Evolutionary conservation across 306 rosid genomes (phyloP).

Genomic region (Cercis canadensis): DNA sequence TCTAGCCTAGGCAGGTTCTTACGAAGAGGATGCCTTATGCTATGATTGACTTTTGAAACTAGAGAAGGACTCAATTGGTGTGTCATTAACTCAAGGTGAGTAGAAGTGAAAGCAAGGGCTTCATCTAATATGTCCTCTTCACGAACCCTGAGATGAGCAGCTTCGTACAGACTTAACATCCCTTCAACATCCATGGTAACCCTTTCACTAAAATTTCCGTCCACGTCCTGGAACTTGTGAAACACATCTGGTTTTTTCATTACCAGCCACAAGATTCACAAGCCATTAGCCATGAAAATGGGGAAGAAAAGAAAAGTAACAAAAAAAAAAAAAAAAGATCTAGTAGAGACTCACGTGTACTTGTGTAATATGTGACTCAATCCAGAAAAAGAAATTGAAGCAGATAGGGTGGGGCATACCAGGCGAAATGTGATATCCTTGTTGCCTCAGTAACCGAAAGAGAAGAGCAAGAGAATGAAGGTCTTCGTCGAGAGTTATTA

Average conservation of each 20-base stretch:
- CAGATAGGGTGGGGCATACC: conserved; percentile 4
- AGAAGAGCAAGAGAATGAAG: conserved; percentile 40
- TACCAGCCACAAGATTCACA: not conserved
- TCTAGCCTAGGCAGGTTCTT: conserved; percentile 43
- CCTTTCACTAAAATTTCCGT: too few species aligned
- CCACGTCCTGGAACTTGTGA: conserved; percentile 24
- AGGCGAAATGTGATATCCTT: conserved; percentile 38
- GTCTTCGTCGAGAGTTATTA: conserved; percentile 9
- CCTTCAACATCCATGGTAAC: too few species aligned
- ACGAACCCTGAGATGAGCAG: too few species aligned
- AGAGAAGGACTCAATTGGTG: too few species aligned
- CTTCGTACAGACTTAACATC: too few species aligned
- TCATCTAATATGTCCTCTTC: too few species aligned
- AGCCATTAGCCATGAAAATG: not conserved
- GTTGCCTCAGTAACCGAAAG: conserved; percentile 59
- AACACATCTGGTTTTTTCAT: conserved; percentile 35
- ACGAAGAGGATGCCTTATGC: conserved; percentile 41
- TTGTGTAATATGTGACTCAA: not conserved
- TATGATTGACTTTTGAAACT: not conserved
- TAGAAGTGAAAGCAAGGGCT: too few species aligned
- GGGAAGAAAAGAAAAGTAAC: too few species aligned
- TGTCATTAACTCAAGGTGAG: too few species aligned
- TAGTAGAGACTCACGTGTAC: too few species aligned
- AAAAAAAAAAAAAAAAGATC: not conserved
- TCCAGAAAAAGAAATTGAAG: not conserved